These are phyloP conservation scores for Amphicarpaea edgeworthii DNA, from an alignment of 306 rosid species.

Conservation along the genomic window DNA sequence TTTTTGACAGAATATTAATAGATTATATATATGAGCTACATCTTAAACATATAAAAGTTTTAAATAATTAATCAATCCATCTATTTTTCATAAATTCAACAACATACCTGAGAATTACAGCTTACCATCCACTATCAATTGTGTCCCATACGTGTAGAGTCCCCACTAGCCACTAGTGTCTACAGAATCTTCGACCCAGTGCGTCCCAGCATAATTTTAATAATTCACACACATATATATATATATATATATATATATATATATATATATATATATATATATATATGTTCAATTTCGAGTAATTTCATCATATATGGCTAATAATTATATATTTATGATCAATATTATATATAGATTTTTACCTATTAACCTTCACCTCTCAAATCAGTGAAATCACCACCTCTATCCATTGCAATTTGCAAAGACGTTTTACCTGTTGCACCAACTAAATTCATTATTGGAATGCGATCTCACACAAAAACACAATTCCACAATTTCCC, in stretches of 20 bases:
- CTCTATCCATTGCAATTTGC: neutral
- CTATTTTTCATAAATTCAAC: neutral
- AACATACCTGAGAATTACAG: neutral
- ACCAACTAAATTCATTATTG: neutral
- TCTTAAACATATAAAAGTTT: too few species aligned
- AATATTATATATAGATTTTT: too few species aligned
- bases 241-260: too few species aligned
- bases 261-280: too few species aligned
- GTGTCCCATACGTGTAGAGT: neutral
- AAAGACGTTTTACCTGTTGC: conserved; percentile 11
- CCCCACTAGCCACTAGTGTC: neutral
- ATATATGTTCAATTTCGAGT: neutral
- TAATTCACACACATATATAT: too few species aligned
- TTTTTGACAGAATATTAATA: too few species aligned
- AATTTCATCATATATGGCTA: neutral
- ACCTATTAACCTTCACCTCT: neutral
- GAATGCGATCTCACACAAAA: neutral
- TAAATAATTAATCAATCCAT: neutral
- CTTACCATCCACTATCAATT: neutral
- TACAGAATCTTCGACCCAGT: neutral
- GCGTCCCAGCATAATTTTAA: neutral
- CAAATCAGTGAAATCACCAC: neutral
- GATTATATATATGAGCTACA: too few species aligned
- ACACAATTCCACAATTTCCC: neutral
- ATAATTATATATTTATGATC: too few species aligned